A percentile compares a stretch with the other conserved stretches of the same genome.
phyloP scores from a whole-genome alignment of 176 grass and related monocot genomes.

The Phragmites australis region DNA sequence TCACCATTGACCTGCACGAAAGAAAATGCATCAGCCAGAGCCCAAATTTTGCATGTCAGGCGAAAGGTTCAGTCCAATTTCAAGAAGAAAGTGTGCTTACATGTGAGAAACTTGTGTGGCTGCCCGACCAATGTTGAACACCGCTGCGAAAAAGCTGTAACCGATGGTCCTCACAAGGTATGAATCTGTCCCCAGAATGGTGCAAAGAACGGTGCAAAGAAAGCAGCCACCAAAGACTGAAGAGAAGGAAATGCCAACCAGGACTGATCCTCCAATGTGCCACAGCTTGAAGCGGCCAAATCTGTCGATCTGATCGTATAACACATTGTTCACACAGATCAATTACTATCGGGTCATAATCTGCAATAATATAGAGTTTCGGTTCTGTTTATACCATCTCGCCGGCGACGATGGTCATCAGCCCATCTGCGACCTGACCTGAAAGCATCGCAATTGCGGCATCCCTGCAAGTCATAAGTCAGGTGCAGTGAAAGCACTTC shows the following conservation, averaged over 20 bases:
- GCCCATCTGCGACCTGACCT: constrained; percentile 64
- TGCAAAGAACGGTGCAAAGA: constrained; percentile 61
- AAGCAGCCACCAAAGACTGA: constrained; percentile 74
- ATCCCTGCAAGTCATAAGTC: constrained; percentile 36
- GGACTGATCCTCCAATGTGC: constrained; percentile 65
- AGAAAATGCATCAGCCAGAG: not conserved
- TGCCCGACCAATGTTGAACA: constrained; percentile 75
- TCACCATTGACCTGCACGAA: constrained; percentile 67
- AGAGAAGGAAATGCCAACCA: constrained; percentile 69
- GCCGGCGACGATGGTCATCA: constrained; percentile 63
- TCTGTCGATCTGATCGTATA: constrained; percentile 50
- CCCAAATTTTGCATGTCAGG: not conserved
- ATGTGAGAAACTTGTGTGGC: constrained; percentile 80
- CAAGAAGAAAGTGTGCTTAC: constrained; percentile 31
- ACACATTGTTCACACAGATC: not conserved
- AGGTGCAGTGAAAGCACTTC: not conserved
- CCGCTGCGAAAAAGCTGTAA: constrained; percentile 69
- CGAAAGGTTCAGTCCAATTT: not conserved
- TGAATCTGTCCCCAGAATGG: constrained; percentile 60
- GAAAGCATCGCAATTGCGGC: constrained; percentile 75
- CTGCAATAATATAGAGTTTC: not conserved
- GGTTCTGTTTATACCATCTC: constrained; percentile 50
- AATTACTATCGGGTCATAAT: not conserved
- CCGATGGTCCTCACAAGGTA: constrained; percentile 51
- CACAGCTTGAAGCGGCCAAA: constrained; percentile 74